Base-by-base conservation (phyloP, 352 stramenopile species). In the Phytophthora gonapodyides region DNA sequence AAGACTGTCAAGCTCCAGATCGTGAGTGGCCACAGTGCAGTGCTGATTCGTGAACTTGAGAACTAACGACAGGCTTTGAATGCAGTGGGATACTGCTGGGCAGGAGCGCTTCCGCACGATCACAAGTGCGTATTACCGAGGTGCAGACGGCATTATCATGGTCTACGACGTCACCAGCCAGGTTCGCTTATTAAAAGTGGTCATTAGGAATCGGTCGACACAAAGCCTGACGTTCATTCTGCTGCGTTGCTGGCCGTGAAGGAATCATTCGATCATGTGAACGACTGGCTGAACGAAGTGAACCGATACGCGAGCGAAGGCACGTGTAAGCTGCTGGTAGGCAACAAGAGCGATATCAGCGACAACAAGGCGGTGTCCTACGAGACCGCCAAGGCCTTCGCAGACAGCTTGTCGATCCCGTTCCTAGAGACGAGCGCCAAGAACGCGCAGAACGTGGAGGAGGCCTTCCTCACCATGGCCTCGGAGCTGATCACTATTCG, bases 371-470 rank as follows among this genome's bases (percentile, higher is more conserved):
- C 92, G 7, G 97, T 99, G 36, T 92, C 89, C 36, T 98, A 97
- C 40, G 97, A 99, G 71, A 91, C 97, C 44, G 98, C 96, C 24
- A 98, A 99, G 83, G 97, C 91, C 34, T 98, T 98, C 76, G 97
- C 97, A 15, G 97, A 98, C 69, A 97, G 84, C 61, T 75, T 99
- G 46, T 96, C 96, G 34, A 99, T 99, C 78, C 91, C 98, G 60
- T 99, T 99, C 74, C 82, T 99, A 30, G 97, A 99, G 82, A 99
- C 97, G 21, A 99, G 91, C 45, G 98, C 98, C 21, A 99, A 99
- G 87, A 99, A 98, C 63, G 89, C 93, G 11, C 94, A 94, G 51
- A 99, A 99, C 75, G 98, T 99, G 57, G 97, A 99, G 71, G 93
- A 99, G 64, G 96, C 97, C n/a, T 99, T 99, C 78, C 90, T 99